Conservation (phyloP, 2,329 filamentous ascomycete species). For the Ploettnerulaceae sp. region DNA sequence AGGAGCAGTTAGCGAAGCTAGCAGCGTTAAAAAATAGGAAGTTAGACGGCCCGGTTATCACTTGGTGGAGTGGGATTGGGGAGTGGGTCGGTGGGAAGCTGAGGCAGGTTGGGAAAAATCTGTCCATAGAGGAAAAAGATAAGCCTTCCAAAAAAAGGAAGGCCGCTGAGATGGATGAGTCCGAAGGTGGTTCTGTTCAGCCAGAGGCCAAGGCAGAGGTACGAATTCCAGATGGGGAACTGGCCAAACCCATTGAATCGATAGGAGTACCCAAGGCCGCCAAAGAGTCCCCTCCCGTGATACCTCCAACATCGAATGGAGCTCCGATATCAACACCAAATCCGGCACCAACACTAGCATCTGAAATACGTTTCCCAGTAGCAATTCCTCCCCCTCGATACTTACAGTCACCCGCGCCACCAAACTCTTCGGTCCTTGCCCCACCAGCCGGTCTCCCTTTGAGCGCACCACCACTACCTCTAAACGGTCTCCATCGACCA, state of each 20-base stretch:
- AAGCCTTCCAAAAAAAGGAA: conserved; percentile 47
- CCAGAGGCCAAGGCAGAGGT: not conserved
- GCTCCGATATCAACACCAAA: not conserved
- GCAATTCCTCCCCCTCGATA: conserved; percentile 5
- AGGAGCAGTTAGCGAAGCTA: conserved; percentile 75
- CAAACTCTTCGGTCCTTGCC: conserved; percentile 24
- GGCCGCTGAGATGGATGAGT: conserved; percentile 47
- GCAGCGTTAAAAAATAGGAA: conserved; percentile 84
- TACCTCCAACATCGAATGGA: not conserved
- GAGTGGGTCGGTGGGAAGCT: conserved; percentile 74
- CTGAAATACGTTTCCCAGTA: conserved; percentile 4
- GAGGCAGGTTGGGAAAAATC: conserved; percentile 62
- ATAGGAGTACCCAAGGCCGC: not conserved
- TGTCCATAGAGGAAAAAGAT: conserved; percentile 55
- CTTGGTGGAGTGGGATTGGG: conserved; percentile 89
- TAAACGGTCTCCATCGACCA: conserved; percentile 11
- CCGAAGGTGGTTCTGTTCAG: conserved; percentile 2
- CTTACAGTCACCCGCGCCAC: conserved; percentile 11
- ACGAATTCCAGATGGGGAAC: not conserved
- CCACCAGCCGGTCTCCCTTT: conserved; percentile 22
- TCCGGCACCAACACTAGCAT: not conserved
- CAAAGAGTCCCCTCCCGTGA: not conserved
- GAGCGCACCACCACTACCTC: conserved; percentile 21
- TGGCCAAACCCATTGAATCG: not conserved
- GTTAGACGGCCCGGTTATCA: conserved; percentile 82